Percentiles rank a stretch among this genome's conserved stretches.
These are phyloP conservation scores for Trifolium subterraneum DNA, from an alignment of 306 rosid species.

Conservation along the genomic window DNA sequence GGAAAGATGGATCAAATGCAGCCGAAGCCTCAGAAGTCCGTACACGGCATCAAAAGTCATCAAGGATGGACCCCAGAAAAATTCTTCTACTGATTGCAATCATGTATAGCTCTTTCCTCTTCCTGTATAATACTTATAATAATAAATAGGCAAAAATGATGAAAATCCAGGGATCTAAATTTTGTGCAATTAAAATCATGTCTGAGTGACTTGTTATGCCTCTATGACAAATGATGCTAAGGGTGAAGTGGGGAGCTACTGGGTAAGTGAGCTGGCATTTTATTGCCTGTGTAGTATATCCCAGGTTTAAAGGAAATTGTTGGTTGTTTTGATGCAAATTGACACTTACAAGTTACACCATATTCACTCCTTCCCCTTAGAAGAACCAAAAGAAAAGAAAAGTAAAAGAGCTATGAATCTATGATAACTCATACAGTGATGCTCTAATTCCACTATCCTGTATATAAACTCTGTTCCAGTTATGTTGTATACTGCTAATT, in stretches of 20 bases:
- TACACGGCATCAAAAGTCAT: constrained; percentile 75
- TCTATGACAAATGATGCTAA: background rate
- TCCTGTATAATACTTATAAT: constrained; percentile 32
- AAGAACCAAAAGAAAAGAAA: background rate
- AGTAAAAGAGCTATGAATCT: background rate
- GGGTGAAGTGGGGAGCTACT: constrained; percentile 8
- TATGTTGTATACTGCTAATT: constrained; percentile 14
- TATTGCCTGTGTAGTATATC: constrained; percentile 17
- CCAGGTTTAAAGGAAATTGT: constrained; percentile 23
- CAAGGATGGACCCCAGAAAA: constrained; percentile 97
- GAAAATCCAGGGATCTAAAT: constrained; percentile 27
- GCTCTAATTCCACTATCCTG: constrained; percentile 7
- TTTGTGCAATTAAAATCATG: constrained; percentile 10
- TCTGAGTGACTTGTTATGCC: constrained; percentile 5
- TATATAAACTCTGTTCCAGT: constrained; percentile 17
- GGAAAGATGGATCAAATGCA: constrained; percentile 69
- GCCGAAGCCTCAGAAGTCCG: constrained; percentile 81
- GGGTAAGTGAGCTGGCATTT: constrained; percentile 20
- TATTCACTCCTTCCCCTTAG: background rate
- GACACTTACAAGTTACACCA: background rate
- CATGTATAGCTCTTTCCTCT: constrained; percentile 61
- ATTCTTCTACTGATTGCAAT: constrained; percentile 92
- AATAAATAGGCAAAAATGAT: constrained; percentile 19
- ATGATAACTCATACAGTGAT: background rate
- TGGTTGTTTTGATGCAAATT: constrained; percentile 27